phyloP scores from a whole-genome alignment of 495 filamentous ascomycete species.

The Arthonia radiata region DNA sequence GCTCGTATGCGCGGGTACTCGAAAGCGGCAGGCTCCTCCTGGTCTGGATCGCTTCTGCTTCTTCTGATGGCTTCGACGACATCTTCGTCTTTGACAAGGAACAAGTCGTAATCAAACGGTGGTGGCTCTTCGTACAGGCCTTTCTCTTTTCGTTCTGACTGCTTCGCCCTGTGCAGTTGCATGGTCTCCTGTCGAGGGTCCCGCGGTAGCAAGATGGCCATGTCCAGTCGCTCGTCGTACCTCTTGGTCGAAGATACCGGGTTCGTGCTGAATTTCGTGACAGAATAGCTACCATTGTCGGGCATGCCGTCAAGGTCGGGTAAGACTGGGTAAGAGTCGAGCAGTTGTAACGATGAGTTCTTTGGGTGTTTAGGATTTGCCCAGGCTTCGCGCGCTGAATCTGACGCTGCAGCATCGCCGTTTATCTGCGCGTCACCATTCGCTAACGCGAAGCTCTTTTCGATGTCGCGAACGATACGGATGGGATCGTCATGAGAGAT shows the following conservation, averaged over 20 bases:
- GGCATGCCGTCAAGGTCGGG: slow-evolving; percentile 76
- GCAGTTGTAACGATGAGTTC: slow-evolving; percentile 49
- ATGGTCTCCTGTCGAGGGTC: slow-evolving; percentile 19
- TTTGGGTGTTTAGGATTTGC: slow-evolving; percentile 54
- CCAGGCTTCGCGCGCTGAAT: slow-evolving; percentile 41
- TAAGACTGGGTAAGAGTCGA: slow-evolving; percentile 58
- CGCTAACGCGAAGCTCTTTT: slow-evolving; percentile 69
- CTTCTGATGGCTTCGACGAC: slow-evolving; percentile 37
- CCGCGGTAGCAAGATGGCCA: slow-evolving; percentile 48
- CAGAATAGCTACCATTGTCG: slow-evolving; percentile 65
- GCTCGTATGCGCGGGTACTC: slow-evolving; percentile 52
- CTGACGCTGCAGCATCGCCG: slow-evolving; percentile 26
- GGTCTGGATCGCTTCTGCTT: slow-evolving; percentile 20
- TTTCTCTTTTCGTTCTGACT: no score
- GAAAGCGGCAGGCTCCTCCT: slow-evolving; percentile 25
- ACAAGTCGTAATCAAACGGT: slow-evolving; percentile 60
- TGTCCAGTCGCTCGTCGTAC: slow-evolving; percentile 64
- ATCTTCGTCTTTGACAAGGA: slow-evolving; percentile 33
- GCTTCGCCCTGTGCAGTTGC: slow-evolving; percentile 14
- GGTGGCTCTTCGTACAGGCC: slow-evolving; percentile 40
- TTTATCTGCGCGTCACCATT: slow-evolving; percentile 35
- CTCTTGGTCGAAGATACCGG: slow-evolving; percentile 31
- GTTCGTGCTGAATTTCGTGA: slow-evolving; percentile 71
- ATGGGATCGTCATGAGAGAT: slow-evolving; percentile 71
- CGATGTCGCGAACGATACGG: slow-evolving; percentile 54